These are phyloP conservation scores for Exophiala sp. DNA, from an alignment of 2,329 filamentous ascomycete genomes.

Conservation along the genomic window DNA sequence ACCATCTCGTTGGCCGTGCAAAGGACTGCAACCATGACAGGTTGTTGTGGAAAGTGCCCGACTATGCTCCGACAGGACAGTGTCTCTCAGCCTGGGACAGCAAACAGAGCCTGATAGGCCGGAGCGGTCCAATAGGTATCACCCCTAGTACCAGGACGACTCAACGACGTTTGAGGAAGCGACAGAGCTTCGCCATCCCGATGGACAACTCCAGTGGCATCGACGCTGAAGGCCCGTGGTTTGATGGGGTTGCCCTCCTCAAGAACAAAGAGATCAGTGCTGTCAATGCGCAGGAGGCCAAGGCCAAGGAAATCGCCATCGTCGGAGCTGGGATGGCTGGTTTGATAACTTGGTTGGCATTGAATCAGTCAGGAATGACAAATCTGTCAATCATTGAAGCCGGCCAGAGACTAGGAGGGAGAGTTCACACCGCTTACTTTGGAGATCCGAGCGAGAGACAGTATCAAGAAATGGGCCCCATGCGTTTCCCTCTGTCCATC, in stretches of 20 bases:
- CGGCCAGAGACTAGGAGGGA: constrained; percentile 40
- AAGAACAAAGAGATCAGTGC: constrained; percentile 31
- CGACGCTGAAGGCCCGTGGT: constrained; percentile 40
- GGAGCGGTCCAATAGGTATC: constrained; percentile 17
- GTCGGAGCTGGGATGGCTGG: constrained; percentile 81
- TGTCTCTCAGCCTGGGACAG: constrained; percentile 18
- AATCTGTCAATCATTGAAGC: constrained; percentile 48
- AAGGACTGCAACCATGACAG: constrained; percentile 15
- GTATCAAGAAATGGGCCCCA: constrained; percentile 44
- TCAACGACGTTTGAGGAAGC: constrained; percentile 16
- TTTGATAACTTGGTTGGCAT: constrained; percentile 49
- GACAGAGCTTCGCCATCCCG: constrained; percentile 15
- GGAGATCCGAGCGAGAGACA: constrained; percentile 39
- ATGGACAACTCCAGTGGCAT: constrained; percentile 34
- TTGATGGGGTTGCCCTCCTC: constrained; percentile 39
- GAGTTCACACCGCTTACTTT: constrained; percentile 44
- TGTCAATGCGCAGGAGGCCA: constrained; percentile 32
- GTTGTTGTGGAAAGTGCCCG: constrained; percentile 17
- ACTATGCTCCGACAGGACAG: constrained; percentile 8
- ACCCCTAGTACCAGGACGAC: constrained; percentile 6
- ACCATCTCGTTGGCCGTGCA: constrained; percentile 15
- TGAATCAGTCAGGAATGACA: constrained; percentile 44
- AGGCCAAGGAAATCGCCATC: constrained; percentile 57
- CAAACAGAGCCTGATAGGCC: constrained; percentile 13
- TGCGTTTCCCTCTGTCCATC: constrained; percentile 43